A percentile compares a stretch with the other conserved stretches of the same genome.
Evolutionary conservation across 352 stramenopile genomes (phyloP).

Genomic region (Globisporangium rhizosaccharum): DNA sequence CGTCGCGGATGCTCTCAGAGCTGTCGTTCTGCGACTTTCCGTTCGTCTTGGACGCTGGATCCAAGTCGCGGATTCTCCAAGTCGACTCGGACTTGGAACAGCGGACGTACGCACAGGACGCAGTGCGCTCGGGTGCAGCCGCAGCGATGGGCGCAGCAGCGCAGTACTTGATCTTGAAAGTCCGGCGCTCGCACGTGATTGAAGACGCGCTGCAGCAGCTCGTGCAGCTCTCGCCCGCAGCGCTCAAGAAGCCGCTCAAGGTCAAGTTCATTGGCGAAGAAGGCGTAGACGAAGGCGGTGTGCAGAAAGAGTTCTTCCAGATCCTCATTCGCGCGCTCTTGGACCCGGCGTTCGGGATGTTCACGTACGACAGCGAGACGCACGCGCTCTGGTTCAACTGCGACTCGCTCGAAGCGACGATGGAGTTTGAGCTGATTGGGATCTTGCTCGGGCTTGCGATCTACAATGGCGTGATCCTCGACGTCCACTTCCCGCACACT

Average conservation of each 20-base stretch:
- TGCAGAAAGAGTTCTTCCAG: conserved; percentile 84
- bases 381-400: conserved; percentile 76
- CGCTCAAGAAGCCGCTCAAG: conserved; percentile 76
- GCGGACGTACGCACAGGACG: conserved; percentile 48
- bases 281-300: conserved; percentile 74
- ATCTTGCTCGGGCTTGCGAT: conserved; percentile 77
- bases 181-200: conserved; percentile 70
- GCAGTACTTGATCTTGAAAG: conserved; percentile 60
- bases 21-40: conserved; percentile 81
- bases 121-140: conserved; percentile 26
- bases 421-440: conserved; percentile 85
- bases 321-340: conserved; percentile 71
- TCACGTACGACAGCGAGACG: conserved; percentile 71
- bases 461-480: conserved; percentile 83
- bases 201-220: conserved; percentile 71
- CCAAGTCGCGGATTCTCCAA: conserved; percentile 72
- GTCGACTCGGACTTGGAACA: conserved; percentile 77
- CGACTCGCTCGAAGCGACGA: conserved; percentile 72
- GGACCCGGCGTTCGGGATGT: conserved; percentile 75
- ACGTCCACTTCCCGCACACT: conserved; percentile 73
- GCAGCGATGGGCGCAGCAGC: conserved; percentile 26
- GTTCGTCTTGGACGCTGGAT: conserved; percentile 72
- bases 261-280: conserved; percentile 83
- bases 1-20: conserved; percentile 60
- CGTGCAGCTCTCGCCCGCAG: conserved; percentile 50